A percentile compares a stretch with the other conserved stretches of the same genome.
These are phyloP conservation scores for Bondarzewia mesenterica DNA, from an alignment of 1,284 basidiomycete genomes.

Conservation along the genomic window DNA sequence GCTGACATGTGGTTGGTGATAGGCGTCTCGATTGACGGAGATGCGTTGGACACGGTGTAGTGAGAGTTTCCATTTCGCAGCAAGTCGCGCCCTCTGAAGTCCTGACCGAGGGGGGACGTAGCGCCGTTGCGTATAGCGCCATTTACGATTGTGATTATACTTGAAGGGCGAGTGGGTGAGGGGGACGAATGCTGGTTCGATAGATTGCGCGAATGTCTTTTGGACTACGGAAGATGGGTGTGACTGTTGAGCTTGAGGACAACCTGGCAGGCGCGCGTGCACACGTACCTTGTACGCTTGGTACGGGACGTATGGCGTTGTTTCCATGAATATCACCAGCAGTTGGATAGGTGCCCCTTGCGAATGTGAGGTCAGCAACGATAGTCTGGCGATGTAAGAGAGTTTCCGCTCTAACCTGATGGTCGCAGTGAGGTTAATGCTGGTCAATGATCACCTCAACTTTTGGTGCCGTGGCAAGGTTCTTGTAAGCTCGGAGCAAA, in stretches of 20 bases:
- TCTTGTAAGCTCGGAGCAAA: too few species aligned
- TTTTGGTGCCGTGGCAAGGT: too few species aligned
- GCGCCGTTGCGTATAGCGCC: not conserved
- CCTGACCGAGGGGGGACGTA: not conserved
- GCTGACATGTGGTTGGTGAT: not conserved
- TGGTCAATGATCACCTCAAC: too few species aligned
- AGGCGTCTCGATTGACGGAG: not conserved
- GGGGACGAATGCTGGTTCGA: conserved; percentile 31
- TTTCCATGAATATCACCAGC: conserved; percentile 16
- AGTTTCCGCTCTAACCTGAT: too few species aligned
- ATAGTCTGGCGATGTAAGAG: too few species aligned
- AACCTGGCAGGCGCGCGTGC: conserved; percentile 2
- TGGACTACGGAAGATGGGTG: conserved; percentile 37
- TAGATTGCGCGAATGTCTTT: conserved; percentile 55
- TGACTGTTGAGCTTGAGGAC: conserved; percentile 5
- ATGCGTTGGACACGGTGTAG: not conserved
- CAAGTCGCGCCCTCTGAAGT: not conserved
- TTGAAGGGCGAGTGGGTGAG: conserved; percentile 20
- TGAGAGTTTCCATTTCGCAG: not conserved
- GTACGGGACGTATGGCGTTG: conserved; percentile 46
- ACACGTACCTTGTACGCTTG: conserved; percentile 60
- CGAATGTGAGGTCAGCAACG: too few species aligned
- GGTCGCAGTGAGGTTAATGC: too few species aligned
- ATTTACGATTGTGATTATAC: conserved; percentile 1
- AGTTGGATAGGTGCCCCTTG: too few species aligned